Conservation (phyloP, 495 filamentous ascomycete species). For the Podospora fimiseda region DNA sequence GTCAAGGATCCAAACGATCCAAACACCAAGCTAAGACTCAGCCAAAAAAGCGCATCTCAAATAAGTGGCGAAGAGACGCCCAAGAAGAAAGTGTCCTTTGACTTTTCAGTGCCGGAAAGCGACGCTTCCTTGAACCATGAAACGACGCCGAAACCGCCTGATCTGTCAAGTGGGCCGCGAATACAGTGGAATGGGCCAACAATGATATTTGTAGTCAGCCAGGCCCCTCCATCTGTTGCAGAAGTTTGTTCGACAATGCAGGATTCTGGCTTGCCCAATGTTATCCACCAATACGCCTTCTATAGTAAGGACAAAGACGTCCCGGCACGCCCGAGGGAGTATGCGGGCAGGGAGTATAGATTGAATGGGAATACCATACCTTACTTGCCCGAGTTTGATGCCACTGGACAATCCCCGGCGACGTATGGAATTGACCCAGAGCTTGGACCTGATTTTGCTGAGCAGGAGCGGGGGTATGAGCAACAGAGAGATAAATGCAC, state of each 20-base stretch:
- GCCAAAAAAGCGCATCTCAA: constrained; percentile 54
- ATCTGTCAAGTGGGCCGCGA: not conserved
- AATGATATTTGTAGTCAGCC: constrained; percentile 23
- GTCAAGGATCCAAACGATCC: constrained; percentile 73
- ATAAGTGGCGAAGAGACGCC: constrained; percentile 27
- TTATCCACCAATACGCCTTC: constrained; percentile 79
- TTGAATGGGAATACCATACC: constrained; percentile 67
- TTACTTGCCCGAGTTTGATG: constrained; percentile 75
- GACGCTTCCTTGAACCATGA: not conserved
- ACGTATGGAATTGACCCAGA: constrained; percentile 48
- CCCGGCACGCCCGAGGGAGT: constrained; percentile 70
- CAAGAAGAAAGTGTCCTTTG: constrained; percentile 38
- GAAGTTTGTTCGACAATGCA: constrained; percentile 42
- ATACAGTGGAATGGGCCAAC: constrained; percentile 16
- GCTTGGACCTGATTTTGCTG: constrained; percentile 39
- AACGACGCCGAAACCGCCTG: not conserved
- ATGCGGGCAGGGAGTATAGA: constrained; percentile 82
- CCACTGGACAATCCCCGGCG: constrained; percentile 49
- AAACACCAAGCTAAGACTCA: constrained; percentile 58
- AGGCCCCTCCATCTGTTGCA: constrained; percentile 30
- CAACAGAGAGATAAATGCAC: constrained; percentile 47
- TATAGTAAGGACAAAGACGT: constrained; percentile 86
- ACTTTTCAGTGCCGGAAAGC: constrained; percentile 8
- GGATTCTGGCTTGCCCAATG: constrained; percentile 34
- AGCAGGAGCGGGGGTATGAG: constrained; percentile 45